Conservation (phyloP, 306 rosid species). For the Casuarina equisetifolia region DNA sequence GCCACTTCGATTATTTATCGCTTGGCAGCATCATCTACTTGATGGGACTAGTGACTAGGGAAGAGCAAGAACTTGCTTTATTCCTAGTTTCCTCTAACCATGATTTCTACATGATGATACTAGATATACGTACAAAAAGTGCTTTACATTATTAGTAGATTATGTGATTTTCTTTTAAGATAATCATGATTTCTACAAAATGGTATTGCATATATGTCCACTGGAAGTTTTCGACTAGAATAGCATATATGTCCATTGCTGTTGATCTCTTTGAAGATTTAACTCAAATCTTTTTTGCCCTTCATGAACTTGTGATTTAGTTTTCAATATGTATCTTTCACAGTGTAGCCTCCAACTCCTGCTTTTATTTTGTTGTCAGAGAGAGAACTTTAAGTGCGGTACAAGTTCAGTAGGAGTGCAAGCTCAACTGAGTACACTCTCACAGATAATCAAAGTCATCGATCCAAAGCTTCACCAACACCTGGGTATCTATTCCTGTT, state of each 20-base stretch:
- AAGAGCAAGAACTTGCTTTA: neutral
- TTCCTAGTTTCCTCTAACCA: neutral
- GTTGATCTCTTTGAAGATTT: slow-evolving; percentile 10
- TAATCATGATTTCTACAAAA: too few relatives aligned
- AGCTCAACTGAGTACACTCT: slow-evolving; percentile 80
- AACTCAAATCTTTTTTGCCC: neutral
- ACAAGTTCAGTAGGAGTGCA: slow-evolving; percentile 89
- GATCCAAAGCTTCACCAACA: slow-evolving; percentile 97
- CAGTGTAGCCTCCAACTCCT: slow-evolving; percentile 29
- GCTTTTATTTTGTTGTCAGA: slow-evolving; percentile 50
- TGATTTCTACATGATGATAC: slow-evolving; percentile 8
- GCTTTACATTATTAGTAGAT: neutral
- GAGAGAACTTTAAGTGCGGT: slow-evolving; percentile 80
- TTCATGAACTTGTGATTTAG: slow-evolving; percentile 7
- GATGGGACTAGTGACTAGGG: neutral
- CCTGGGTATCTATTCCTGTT: slow-evolving; percentile 56
- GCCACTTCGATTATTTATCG: neutral
- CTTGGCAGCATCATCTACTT: neutral
- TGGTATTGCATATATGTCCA: too few relatives aligned
- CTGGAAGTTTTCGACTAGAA: too few relatives aligned
- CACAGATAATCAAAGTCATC: slow-evolving; percentile 84
- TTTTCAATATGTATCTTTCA: slow-evolving; percentile 22
- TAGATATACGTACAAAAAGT: neutral
- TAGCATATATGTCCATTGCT: neutral
- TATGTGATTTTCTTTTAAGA: too few relatives aligned